Base-by-base conservation (phyloP, 176 grass and related monocot genomes). In the Elymus sibiricus region DNA sequence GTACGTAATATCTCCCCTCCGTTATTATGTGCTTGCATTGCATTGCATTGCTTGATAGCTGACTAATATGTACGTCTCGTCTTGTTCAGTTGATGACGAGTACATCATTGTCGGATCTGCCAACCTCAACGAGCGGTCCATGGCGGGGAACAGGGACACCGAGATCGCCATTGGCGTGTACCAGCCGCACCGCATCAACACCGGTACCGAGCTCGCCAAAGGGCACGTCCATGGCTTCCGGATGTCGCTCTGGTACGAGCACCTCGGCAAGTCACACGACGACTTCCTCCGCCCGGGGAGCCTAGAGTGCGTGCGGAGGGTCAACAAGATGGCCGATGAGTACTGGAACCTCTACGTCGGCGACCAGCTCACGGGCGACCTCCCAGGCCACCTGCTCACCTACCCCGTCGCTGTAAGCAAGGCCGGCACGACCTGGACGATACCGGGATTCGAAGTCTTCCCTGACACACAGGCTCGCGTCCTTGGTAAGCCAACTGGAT, bases 151-250 rank as follows among this genome's bases (percentile, higher is more conserved):
- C 47, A 17, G 47, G 47, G 95, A 94, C 64, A 86, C 95, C 0
- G 95, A 97, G 66, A 97, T 94, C 0, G 95, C 92, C 29, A 86
- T 97, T 86, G 95, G 47, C 47, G 15, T 15, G 15, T 51, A 51
- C 47, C 47, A 51, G 47, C 47, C 47, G 47, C 47, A 51, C 92
- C 0, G 89, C 86, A 1, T 97, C 47, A 91, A 79, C 95, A 97
- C 78, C 92, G 92, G 4, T 79, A 85, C 84, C 63, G 93, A 73
- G 39, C 70, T 13, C 11, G 70, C 70, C 12, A n/a, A 6, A 26
- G 90, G 90, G 63, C 95, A 97, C 70, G 80, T 97, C 44, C 90
- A 97, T 6, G 90, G 92, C 42, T 94, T 97, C 73, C 95, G 92
- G 16, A 83, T 94, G 90, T 69, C 89, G 3, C 64, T 97, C 16